Conservation (phyloP, 192 early-diverging fungal species). For the Entrophospora sp. region DNA sequence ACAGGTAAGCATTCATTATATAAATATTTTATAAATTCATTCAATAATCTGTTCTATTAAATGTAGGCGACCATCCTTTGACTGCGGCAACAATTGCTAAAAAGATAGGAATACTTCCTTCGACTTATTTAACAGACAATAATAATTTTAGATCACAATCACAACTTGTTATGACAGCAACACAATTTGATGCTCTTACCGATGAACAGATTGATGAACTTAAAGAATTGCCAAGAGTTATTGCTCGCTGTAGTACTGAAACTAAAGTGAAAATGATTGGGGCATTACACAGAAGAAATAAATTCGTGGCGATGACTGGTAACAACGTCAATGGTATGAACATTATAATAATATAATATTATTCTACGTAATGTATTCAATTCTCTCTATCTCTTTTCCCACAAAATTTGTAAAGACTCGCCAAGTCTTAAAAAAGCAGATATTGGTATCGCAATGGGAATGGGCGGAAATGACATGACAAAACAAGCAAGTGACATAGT, state of each 20-base stretch:
- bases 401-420: conserved; percentile 36
- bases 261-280: conserved; percentile 97
- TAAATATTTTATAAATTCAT: not conserved
- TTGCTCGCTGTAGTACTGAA: conserved; percentile 90
- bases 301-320: conserved; percentile 86
- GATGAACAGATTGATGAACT: conserved; percentile 76
- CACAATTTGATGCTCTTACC: conserved; percentile 74
- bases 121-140: not conserved
- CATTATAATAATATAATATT: too few relatives aligned
- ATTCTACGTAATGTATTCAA: too few relatives aligned
- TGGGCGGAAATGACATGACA: conserved; percentile 86
- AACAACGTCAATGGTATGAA: conserved; percentile 60
- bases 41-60: not conserved
- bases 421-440: conserved; percentile 71
- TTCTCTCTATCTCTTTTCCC: too few relatives aligned
- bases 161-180: conserved; percentile 72
- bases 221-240: conserved; percentile 73
- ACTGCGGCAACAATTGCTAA: conserved; percentile 89
- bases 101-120: conserved; percentile 76
- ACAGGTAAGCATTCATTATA: conserved; percentile 48
- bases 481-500: conserved; percentile 90
- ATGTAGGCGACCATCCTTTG: conserved; percentile 65
- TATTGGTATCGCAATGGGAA: conserved; percentile 85
- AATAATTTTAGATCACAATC: conserved; percentile 32
- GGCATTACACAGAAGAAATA: conserved; percentile 70